Percentiles rank a stretch among this genome's conserved stretches.
Conservation (phyloP, 345 rosid genomes). For the Arabidopsis arenosa region DNA sequence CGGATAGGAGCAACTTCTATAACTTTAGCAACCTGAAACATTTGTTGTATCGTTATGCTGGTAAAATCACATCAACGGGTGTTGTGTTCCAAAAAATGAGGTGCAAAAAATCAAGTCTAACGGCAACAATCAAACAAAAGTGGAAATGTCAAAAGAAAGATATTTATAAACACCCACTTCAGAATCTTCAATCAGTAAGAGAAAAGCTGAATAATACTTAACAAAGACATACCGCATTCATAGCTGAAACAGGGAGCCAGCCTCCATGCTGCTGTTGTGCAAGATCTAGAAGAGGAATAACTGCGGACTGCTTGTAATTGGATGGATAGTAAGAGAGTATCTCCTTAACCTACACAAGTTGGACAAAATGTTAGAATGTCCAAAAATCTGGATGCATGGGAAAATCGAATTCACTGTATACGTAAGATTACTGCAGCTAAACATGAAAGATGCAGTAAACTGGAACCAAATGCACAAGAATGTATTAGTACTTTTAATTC, state of each 20-base stretch:
- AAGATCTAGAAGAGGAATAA: conserved; percentile 95
- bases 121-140: neutral
- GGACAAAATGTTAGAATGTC: conserved; percentile 8
- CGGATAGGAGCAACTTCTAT: conserved; percentile 93
- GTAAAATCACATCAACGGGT: neutral
- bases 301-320: conserved; percentile 98
- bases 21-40: conserved; percentile 79
- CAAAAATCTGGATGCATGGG: neutral
- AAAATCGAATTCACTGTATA: neutral
- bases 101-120: neutral
- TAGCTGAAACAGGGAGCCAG: conserved; percentile 99
- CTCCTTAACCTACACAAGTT: conserved; percentile 69
- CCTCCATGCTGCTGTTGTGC: conserved; percentile 99
- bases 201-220: neutral
- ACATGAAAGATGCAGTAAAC: neutral
- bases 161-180: neutral
- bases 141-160: neutral
- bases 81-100: neutral
- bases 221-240: conserved; percentile 75
- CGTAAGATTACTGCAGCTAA: neutral
- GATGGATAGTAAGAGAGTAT: conserved; percentile 94
- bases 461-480: neutral
- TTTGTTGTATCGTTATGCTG: conserved; percentile 1
- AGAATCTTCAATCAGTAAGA: neutral
- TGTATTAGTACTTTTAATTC: neutral